Evolutionary conservation across 1,139 yeast species (phyloP), one percentile per base, ranked within the genome.

Genomic region (Petasospora fabianii): DNA sequence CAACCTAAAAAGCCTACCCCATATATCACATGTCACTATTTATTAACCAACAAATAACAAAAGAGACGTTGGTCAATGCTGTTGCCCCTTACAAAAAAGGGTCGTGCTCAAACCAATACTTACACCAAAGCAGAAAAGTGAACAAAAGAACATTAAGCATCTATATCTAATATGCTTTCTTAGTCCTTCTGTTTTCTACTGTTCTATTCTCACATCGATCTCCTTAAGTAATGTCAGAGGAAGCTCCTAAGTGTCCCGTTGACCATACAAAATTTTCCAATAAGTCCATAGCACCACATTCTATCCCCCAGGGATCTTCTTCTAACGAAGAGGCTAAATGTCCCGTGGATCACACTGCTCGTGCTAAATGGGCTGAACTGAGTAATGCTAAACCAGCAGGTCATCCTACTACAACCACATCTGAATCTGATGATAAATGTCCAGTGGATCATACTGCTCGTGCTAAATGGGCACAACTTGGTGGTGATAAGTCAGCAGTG

Each of bases 311-410:
- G 13, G 28, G 18, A n/a, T n/a, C n/a, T n/a, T n/a, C n/a, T n/a
- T n/a, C n/a, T 4, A 33, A 24, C 4, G 33, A 55, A 13, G 64
- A 62, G 40, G 58, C 65, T 8, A 70, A 66, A 47, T 82, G 90
- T 56, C 90, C 90, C 1, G 88, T 82, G 15, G 85, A 79, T 55
- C 84, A 74, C 49, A 55, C 62, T n/a, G 66, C 83, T 5, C 65
- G 85, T 41, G 70, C 69, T 21, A 68, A 67, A 10, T 82, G 88
- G 88, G 54, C 73, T n/a, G 60, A 63, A 28, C 68, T 69, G 26
- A 30, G 38, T 4, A 26, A 32, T 6, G 35, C 55, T 32, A 43
- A 40, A 32, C 42, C 49, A 43, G 15, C n/a, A 6, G 39, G 51
- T n/a, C 49, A 48, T 42, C 55, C 43, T 42, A 53, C 47, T 33